phyloP scores from a whole-genome alignment of 371 early-diverging fungal genomes.

The Coemansia sp. region DNA sequence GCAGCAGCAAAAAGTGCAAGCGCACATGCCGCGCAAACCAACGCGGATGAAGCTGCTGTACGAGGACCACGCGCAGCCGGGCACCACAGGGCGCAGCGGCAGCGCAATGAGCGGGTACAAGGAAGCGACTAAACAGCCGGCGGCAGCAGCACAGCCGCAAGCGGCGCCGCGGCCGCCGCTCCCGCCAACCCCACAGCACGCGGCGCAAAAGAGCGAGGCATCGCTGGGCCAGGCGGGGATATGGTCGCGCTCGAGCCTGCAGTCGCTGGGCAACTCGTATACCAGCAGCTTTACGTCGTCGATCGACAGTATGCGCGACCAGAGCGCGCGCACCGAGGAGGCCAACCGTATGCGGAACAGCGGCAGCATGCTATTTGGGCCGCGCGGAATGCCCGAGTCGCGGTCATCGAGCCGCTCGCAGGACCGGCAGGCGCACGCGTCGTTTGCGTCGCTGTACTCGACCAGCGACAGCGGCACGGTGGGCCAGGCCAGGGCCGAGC shows the following conservation, averaged over 20 bases:
- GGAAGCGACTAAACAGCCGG: not conserved
- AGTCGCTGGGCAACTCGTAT: not conserved
- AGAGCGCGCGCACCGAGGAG: constrained; percentile 37
- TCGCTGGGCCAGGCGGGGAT: constrained; percentile 35
- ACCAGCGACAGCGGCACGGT: constrained; percentile 25
- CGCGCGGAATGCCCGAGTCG: constrained; percentile 48
- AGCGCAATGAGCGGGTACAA: constrained; percentile 16
- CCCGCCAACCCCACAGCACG: constrained; percentile 10
- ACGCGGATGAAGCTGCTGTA: constrained; percentile 51
- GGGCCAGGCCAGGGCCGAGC: constrained; percentile 20
- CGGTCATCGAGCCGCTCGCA: constrained; percentile 33
- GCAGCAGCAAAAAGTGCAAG: constrained; percentile 49
- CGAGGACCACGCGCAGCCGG: constrained; percentile 41
- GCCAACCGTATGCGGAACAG: constrained; percentile 24
- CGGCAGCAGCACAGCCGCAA: not conserved
- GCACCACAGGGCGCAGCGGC: constrained; percentile 22
- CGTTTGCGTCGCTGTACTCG: constrained; percentile 41
- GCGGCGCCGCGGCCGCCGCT: not conserved
- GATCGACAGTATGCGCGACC: constrained; percentile 49
- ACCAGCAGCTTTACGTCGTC: constrained; percentile 43
- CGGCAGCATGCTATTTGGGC: constrained; percentile 50
- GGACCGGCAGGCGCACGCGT: constrained; percentile 30
- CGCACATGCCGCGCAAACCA: constrained; percentile 44
- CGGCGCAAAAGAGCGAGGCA: constrained; percentile 11
- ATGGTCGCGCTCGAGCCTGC: constrained; percentile 24